Evolutionary conservation across 352 stramenopile genomes (phyloP), one percentile per base, ranked within the genome.

Genomic region (Pythium guiyangense): DNA sequence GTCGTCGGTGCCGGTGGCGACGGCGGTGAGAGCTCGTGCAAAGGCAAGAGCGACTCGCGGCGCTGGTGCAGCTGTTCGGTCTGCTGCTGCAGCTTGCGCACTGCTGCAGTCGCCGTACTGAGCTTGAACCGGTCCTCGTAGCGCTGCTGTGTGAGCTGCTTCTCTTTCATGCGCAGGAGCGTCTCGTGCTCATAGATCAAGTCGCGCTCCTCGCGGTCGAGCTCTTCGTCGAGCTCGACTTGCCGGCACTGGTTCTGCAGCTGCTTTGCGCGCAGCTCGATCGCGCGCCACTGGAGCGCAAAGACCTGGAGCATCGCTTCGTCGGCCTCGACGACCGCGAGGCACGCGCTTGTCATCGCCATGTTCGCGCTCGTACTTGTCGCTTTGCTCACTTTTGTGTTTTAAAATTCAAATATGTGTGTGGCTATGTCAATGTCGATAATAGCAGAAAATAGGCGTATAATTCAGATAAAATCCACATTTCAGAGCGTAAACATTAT

Each of bases 241-340:
- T 81, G 75, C 53, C 78, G 65, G 60, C 70, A 86, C 40, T 71
- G 72, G 63, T 88, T 88, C 11, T 60, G 71, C 29, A 90, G 63
- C 58, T 80, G 69, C 56, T 87, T 65, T 15, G 64, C 47, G 20
- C 70, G 69, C 11, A 90, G 69, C 22, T 90, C 77, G 25, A 90
- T 80, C 22, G 70, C 52, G 37, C 84, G 63, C 79, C 79, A 90
- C 79, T 90, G 66, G 40, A 90, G 54, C 42, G 82, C 70, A 54
- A 77, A 86, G 25, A 74, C 67, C 60, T 90, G 73, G 12, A 90
- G 65, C 44, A 90, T 62, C 42, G 69, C 57, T 57, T 90, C 79
- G 35, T 90, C 79, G 22, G 66, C 62, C n/a, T 67, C 48, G 15
- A 52, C 48, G 25, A 26, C 35, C 40, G 52, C 49, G 26, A 54